Percentiles rank a stretch among this genome's conserved stretches.
Conservation (phyloP, 2,329 filamentous ascomycete species). For the Fusarium avenaceum region DNA sequence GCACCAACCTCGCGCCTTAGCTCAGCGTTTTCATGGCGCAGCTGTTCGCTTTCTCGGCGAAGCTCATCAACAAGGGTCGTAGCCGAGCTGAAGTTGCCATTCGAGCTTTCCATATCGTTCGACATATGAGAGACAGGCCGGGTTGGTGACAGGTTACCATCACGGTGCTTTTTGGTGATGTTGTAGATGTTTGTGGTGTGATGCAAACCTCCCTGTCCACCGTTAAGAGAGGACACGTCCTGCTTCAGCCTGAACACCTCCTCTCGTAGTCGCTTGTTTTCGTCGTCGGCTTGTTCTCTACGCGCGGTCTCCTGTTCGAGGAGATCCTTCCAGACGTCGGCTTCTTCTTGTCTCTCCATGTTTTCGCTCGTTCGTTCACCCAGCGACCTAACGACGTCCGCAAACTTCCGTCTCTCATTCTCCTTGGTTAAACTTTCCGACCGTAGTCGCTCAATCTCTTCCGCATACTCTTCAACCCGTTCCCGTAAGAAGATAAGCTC, state of each 20-base stretch:
- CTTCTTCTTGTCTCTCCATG: constrained; percentile 69
- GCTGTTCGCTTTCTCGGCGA: constrained; percentile 75
- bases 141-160: constrained; percentile 62
- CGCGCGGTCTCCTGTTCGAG: constrained; percentile 91
- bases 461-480: constrained; percentile 84
- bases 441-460: constrained; percentile 84
- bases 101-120: constrained; percentile 64
- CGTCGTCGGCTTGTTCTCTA: constrained; percentile 90
- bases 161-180: constrained; percentile 68
- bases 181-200: constrained; percentile 77
- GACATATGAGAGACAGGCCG: constrained; percentile 65
- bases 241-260: constrained; percentile 82
- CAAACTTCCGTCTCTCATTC: constrained; percentile 86
- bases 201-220: constrained; percentile 58
- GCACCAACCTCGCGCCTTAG: constrained; percentile 92
- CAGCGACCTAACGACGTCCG: constrained; percentile 77
- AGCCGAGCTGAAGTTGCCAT: constrained; percentile 68
- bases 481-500: constrained; percentile 89
- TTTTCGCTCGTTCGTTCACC: constrained; percentile 64
- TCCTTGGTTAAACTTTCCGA: constrained; percentile 84
- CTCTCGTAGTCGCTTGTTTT: constrained; percentile 85
- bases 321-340: constrained; percentile 95
- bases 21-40: constrained; percentile 93
- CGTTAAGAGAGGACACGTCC: constrained; percentile 62
- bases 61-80: constrained; percentile 83